Base-by-base conservation (phyloP, 2,329 filamentous ascomycete genomes). In the Stachybotrys elegans region DNA sequence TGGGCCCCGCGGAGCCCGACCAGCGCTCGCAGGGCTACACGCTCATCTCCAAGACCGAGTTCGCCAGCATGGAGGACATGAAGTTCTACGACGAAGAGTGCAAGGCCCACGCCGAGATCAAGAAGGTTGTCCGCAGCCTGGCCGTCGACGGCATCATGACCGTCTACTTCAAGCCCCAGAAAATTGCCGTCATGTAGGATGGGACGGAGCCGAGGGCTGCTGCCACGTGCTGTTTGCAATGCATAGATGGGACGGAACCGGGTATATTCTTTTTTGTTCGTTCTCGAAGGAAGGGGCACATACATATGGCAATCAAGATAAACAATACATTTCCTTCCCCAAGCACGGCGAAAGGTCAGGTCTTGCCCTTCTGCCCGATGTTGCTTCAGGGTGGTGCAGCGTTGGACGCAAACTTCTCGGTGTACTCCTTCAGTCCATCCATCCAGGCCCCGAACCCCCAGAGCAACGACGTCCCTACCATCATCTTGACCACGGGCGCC, bases 11-110 rank as follows among this genome's bases (percentile, higher is more conserved):
- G 0, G 63, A 76, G 44, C 60, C 70, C 3, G 78, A 83, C 48
- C 67, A 73, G 4, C 73, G 80, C 4, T 73, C 67, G 45, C 72
- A 81, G 51, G 81, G 80, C 4, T 83, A 70, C 61, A 83, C 75
- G 2, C 45, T 84, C 31, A 69, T 73, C 1, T 76, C 74, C 0
- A 70, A 77, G 41, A 79, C 76, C 2, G 71, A 71, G 0, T 84
- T 84, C 49, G 67, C 68, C 3, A 77, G 70, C 1, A 51, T 72
- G 19, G 78, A 78, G 4, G 81, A 83, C 44, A 78, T 84, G 70
- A 66, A 73, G 14, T 84, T 74, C 54, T 84, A 83, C 55, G 81
- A 84, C 51, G 69, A 68, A 3, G 67, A 60, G 27, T 67, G 62
- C 31, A 47, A 51, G 1, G 60, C 61, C 0, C 64, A 67, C 23